Conservation (phyloP, 352 stramenopile genomes). For the Pythium insidiosum region DNA sequence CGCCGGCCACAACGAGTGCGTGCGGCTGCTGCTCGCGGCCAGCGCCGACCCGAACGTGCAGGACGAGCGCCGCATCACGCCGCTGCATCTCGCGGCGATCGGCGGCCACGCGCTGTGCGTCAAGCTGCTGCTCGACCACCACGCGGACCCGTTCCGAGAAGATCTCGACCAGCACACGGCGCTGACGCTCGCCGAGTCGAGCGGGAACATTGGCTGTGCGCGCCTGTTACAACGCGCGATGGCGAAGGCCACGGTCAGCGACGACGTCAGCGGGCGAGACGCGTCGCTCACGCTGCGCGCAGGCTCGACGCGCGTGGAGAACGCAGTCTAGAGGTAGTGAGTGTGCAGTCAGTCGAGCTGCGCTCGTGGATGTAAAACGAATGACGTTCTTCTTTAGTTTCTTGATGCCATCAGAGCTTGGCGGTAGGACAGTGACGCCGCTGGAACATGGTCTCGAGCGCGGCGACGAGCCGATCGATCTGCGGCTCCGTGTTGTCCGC, state of each 20-base stretch:
- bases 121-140: slow-evolving; percentile 72
- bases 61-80: slow-evolving; percentile 68
- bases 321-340: slow-evolving; percentile 66
- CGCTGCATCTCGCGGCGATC: slow-evolving; percentile 62
- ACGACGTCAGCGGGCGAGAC: slow-evolving; percentile 19
- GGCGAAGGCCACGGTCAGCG: slow-evolving; percentile 53
- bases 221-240: slow-evolving; percentile 67
- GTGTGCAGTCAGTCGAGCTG: too few relatives aligned
- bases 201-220: slow-evolving; percentile 70
- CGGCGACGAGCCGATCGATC: slow-evolving; percentile 60
- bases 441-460: slow-evolving; percentile 39
- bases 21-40: slow-evolving; percentile 47
- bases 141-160: slow-evolving; percentile 75
- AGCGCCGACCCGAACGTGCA: slow-evolving; percentile 59
- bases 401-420: not conserved
- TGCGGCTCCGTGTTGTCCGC: slow-evolving; percentile 88
- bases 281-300: slow-evolving; percentile 52
- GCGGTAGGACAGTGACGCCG: not conserved
- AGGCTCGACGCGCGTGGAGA: slow-evolving; percentile 48
- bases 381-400: too few relatives aligned
- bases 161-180: slow-evolving; percentile 69
- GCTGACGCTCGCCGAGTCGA: slow-evolving; percentile 57
- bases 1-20: slow-evolving; percentile 75
- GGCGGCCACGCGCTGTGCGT: slow-evolving; percentile 70
- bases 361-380: not conserved